Percentiles rank a stretch among this genome's conserved stretches.
Evolutionary conservation across 345 rosid genomes (phyloP).

Genomic region (Populus davidiana): DNA sequence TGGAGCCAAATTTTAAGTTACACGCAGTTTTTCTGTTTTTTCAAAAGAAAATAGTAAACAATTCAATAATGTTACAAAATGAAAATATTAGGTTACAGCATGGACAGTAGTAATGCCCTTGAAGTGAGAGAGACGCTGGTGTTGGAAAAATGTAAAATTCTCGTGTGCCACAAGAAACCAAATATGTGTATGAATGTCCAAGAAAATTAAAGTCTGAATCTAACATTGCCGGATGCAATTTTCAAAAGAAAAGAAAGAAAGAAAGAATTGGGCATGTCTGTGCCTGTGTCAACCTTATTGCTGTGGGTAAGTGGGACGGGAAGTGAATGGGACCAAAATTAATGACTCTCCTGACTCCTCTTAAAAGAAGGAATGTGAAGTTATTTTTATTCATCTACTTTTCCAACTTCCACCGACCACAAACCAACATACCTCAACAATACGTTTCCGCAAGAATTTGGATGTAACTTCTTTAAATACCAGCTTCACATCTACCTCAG

Average conservation of each 20-base stretch:
- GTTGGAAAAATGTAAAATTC: background rate
- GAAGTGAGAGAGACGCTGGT: background rate
- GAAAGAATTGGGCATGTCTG: background rate
- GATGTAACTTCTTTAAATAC: slow-evolving; percentile 94
- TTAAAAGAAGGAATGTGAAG: background rate
- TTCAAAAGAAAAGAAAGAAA: background rate
- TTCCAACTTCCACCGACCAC: background rate
- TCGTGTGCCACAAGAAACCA: background rate
- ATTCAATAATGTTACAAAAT: background rate
- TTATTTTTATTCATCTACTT: background rate
- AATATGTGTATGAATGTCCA: background rate
- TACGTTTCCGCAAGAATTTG: slow-evolving; percentile 75
- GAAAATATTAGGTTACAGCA: background rate
- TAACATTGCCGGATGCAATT: background rate
- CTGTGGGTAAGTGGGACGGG: background rate
- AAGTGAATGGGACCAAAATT: background rate
- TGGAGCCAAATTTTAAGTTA: background rate
- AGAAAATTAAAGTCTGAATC: background rate
- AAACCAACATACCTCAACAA: slow-evolving; percentile 74
- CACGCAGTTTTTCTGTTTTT: background rate
- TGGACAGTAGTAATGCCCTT: background rate
- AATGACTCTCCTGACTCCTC: background rate
- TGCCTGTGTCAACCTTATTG: background rate
- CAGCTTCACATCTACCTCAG: slow-evolving; percentile 97
- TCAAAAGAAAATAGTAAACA: background rate